These are phyloP conservation scores for Mortierella polycephala DNA, from an alignment of 371 early-diverging fungal species.

Conservation along the genomic window DNA sequence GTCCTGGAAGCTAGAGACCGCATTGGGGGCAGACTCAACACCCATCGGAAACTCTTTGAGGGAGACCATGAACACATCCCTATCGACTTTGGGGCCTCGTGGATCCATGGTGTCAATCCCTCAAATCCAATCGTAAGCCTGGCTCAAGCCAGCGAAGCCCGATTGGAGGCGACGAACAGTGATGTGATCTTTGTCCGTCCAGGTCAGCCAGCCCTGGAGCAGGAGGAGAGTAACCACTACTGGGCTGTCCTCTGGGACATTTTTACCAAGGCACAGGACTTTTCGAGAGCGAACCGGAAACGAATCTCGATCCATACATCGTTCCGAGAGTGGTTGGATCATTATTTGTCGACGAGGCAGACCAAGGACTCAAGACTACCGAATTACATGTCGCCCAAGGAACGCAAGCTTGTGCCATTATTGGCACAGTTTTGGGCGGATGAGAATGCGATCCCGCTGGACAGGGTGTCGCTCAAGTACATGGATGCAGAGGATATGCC, in stretches of 20 bases:
- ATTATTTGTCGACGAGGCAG: slow-evolving; percentile 40
- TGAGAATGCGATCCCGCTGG: slow-evolving; percentile 49
- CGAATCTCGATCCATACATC: slow-evolving; percentile 31
- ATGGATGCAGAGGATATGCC: slow-evolving; percentile 52
- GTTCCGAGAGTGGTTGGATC: slow-evolving; percentile 41
- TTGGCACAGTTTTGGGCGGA: slow-evolving; percentile 51
- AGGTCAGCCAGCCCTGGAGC: slow-evolving; percentile 21
- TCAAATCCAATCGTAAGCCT: slow-evolving; percentile 45
- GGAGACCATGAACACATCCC: slow-evolving; percentile 33
- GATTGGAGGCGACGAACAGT: slow-evolving; percentile 46
- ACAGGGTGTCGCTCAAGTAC: slow-evolving; percentile 54
- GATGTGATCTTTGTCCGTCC: slow-evolving; percentile 42
- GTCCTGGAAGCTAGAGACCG: slow-evolving; percentile 53
- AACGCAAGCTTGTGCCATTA: slow-evolving; percentile 30
- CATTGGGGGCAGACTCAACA: slow-evolving; percentile 50
- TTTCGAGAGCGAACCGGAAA: slow-evolving; percentile 32
- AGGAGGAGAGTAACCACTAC: slow-evolving; percentile 48
- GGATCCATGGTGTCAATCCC: slow-evolving; percentile 52
- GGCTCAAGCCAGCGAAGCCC: slow-evolving; percentile 26
- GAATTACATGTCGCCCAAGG: slow-evolving; percentile 42
- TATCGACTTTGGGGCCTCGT: slow-evolving; percentile 53
- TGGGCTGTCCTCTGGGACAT: slow-evolving; percentile 52
- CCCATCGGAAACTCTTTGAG: slow-evolving; percentile 35
- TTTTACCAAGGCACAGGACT: slow-evolving; percentile 33
- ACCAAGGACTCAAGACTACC: slow-evolving; percentile 14